A percentile compares a stretch with the other conserved stretches of the same genome.
Conservation (phyloP, 75 land plant genomes). For the Sequoiadendron giganteum region DNA sequence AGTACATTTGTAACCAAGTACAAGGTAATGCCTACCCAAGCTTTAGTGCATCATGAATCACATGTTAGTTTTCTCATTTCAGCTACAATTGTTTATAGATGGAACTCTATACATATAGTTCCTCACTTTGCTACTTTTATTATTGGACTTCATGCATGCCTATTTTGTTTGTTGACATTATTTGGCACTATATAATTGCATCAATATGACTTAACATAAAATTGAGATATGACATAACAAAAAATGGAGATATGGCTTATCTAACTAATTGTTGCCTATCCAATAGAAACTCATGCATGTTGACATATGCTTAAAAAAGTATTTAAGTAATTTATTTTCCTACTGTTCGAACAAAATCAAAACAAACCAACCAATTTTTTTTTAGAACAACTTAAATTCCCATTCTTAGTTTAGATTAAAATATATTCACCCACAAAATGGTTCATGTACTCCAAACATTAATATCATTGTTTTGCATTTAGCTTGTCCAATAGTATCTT, state of each 20-base stretch:
- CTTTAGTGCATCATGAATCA: background rate
- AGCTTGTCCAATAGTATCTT: slow-evolving; percentile 86
- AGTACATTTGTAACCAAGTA: too few relatives aligned
- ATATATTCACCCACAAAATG: background rate
- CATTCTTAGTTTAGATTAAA: background rate
- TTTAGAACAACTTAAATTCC: background rate
- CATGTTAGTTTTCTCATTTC: background rate
- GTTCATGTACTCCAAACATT: background rate
- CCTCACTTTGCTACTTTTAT: background rate
- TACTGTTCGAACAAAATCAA: background rate
- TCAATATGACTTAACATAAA: background rate
- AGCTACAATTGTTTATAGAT: background rate
- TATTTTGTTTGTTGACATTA: background rate
- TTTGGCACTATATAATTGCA: background rate
- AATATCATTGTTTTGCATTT: slow-evolving; percentile 44
- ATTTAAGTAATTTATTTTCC: background rate
- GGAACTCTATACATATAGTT: background rate
- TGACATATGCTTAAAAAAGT: background rate
- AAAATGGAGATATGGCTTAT: too few relatives aligned
- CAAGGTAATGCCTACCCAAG: background rate
- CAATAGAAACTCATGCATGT: background rate
- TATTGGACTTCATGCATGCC: background rate
- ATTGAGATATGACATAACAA: background rate
- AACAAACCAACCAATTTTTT: too few relatives aligned
- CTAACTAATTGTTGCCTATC: background rate